Percentiles rank a stretch among this genome's conserved stretches.
Evolutionary conservation across 306 rosid species (phyloP).

Genomic region (Trifolium subterraneum): DNA sequence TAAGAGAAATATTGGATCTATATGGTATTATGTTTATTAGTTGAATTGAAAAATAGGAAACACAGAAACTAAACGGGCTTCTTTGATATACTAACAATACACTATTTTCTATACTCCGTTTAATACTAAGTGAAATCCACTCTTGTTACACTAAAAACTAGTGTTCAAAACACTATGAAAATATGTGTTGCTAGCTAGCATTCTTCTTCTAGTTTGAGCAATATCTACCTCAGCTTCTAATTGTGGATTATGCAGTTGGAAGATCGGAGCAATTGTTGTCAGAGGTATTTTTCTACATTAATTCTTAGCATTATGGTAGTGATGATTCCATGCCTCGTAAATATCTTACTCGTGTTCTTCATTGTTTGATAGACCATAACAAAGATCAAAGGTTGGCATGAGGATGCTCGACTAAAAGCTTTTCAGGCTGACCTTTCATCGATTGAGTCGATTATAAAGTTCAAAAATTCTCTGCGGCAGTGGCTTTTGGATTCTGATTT

Average conservation of each 20-base stretch:
- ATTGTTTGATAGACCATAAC: slow-evolving; percentile 57
- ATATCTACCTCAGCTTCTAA: slow-evolving; percentile 38
- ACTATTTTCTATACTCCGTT: not conserved
- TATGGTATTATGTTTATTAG: no score
- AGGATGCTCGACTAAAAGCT: slow-evolving; percentile 65
- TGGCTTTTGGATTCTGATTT: slow-evolving; percentile 77
- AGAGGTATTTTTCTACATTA: slow-evolving; percentile 55
- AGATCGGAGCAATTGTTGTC: slow-evolving; percentile 62
- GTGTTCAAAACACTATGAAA: not conserved
- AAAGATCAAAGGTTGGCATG: slow-evolving; percentile 64
- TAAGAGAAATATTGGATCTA: no score
- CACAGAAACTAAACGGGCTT: no score
- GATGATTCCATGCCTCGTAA: slow-evolving; percentile 4
- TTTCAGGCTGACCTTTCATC: slow-evolving; percentile 78
- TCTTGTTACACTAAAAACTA: not conserved
- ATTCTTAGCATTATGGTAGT: slow-evolving; percentile 4
- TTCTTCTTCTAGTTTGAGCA: slow-evolving; percentile 20
- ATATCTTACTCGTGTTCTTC: slow-evolving; percentile 33
- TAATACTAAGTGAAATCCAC: not conserved
- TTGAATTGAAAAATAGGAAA: no score
- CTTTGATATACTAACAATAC: not conserved
- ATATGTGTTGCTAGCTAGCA: slow-evolving; percentile 1
- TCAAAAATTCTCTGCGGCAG: slow-evolving; percentile 62
- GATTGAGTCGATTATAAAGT: slow-evolving; percentile 58
- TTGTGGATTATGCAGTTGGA: slow-evolving; percentile 74